Base-by-base conservation (phyloP, 2,329 filamentous ascomycete species). In the Dryadomyces sulphureus region DNA sequence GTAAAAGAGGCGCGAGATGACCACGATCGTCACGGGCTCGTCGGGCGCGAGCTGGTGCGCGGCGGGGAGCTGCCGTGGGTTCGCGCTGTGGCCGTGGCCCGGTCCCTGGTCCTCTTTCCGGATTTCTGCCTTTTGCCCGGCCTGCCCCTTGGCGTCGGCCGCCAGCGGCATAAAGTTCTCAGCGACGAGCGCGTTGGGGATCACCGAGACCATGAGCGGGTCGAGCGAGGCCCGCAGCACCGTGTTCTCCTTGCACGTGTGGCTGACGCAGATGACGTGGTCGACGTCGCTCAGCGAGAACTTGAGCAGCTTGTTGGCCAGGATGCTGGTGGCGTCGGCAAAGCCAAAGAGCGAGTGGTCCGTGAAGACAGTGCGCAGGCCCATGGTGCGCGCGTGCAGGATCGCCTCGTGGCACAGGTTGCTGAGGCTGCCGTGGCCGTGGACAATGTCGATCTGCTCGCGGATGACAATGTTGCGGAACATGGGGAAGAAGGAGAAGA, bases 201-300 rank as follows among this genome's bases (percentile, higher is more conserved):
- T 96, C 34, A 94, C 92, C 0, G 90, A 96, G 20, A 98, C 92
- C 81, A 95, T 95, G 21, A 94, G 69, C 2, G 92, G 93, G 57
- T 98, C 93, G 2, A 98, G 74, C 0, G 90, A 94, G 4, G 92
- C 92, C 57, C 92, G 77, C 9, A 98, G 75, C 7, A 96, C 92
- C 0, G 92, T 98, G 58, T 98, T 98, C 62, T 98, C 92, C 62
- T 98, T 98, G 68, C 90, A 95, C 35, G 92, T 98, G 68, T 98
- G 89, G 64, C 88, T 95, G 56, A 98, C 92, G 58, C 92, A 98
- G 41, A 98, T 94, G 50, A 93, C 89, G 70, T 98, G 92, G 59
- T 96, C 92, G 14, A 98, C 89, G 59, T 98, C 92, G 60, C 90
- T 96, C 52, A 98, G 62, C 0, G 79, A 90, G 58, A 98, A 98